phyloP scores from a whole-genome alignment of 1,139 yeast species.

The Saccharomyces hybrid region DNA sequence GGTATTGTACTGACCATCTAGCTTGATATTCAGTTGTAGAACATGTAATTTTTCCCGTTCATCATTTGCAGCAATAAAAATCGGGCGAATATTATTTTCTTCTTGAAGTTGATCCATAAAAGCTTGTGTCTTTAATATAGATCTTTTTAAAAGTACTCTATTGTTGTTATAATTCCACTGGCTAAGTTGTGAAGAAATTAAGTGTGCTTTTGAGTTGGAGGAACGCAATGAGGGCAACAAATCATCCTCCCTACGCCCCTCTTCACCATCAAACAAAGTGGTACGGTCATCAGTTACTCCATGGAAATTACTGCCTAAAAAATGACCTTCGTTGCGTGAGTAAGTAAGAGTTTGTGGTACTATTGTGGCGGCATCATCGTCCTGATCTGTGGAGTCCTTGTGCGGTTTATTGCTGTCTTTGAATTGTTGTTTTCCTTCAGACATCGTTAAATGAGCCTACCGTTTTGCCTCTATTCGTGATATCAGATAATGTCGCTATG shows the following conservation, averaged over 20 bases:
- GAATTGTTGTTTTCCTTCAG: background rate
- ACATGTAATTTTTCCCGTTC: conserved; percentile 16
- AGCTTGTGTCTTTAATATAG: conserved; percentile 18
- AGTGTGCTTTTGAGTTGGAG: conserved; percentile 14
- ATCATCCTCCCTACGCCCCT: conserved; percentile 1
- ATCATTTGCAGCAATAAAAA: conserved; percentile 13
- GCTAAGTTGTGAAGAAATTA: conserved; percentile 25
- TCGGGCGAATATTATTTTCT: conserved; percentile 27
- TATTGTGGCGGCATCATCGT: conserved; percentile 3
- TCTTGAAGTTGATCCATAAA: conserved; percentile 17
- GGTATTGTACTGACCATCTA: conserved; percentile 22
- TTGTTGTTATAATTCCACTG: conserved; percentile 31
- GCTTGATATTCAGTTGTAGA: conserved; percentile 22
- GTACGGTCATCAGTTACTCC: background rate
- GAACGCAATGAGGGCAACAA: conserved; percentile 1
- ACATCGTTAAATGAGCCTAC: background rate
- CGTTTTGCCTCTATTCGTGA: background rate
- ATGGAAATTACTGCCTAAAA: background rate
- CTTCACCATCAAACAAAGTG: conserved; percentile 3
- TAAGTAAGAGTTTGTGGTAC: conserved; percentile 9
- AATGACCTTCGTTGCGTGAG: conserved; percentile 6
- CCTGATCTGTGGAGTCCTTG: background rate
- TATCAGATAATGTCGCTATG: background rate
- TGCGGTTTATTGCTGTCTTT: background rate
- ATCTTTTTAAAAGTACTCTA: conserved; percentile 20